Evolutionary conservation across 1,284 basidiomycete species (phyloP).

Genomic region (Meira nashicola): DNA sequence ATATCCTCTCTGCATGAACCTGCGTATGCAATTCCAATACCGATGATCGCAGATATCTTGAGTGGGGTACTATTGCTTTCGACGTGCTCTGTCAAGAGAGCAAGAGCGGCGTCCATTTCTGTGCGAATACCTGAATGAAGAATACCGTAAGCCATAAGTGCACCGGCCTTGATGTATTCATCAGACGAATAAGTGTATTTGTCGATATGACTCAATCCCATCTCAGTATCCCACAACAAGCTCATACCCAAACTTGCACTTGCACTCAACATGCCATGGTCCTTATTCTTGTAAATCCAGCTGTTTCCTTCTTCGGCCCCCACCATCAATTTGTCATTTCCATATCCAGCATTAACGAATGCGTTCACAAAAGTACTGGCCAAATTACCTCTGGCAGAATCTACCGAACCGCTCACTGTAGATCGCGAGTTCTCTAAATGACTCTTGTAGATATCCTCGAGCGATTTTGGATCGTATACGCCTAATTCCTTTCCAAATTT

Average conservation of each 20-base stretch:
- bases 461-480: constrained; percentile 78
- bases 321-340: constrained; percentile 97
- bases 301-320: constrained; percentile 90
- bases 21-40: constrained; percentile 78
- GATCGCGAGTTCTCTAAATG: constrained; percentile 71
- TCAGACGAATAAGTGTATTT: constrained; percentile 96
- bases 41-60: constrained; percentile 76
- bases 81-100: constrained; percentile 83
- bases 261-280: constrained; percentile 97
- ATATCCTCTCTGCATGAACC: constrained; percentile 88
- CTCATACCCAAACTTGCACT: constrained; percentile 88
- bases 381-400: constrained; percentile 89
- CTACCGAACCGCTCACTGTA: constrained; percentile 60
- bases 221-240: constrained; percentile 93
- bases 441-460: constrained; percentile 97
- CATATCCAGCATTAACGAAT: constrained; percentile 97
- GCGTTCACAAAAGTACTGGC: constrained; percentile 98
- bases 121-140: constrained; percentile 84
- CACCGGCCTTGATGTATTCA: constrained; percentile 93
- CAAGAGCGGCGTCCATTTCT: constrained; percentile 88
- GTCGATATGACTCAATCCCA: constrained; percentile 89
- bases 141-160: constrained; percentile 88
- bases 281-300: constrained; percentile 99
- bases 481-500: constrained; percentile 92
- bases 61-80: constrained; percentile 79